Conservation (phyloP, 345 rosid genomes). For the Physaria fendleri region DNA sequence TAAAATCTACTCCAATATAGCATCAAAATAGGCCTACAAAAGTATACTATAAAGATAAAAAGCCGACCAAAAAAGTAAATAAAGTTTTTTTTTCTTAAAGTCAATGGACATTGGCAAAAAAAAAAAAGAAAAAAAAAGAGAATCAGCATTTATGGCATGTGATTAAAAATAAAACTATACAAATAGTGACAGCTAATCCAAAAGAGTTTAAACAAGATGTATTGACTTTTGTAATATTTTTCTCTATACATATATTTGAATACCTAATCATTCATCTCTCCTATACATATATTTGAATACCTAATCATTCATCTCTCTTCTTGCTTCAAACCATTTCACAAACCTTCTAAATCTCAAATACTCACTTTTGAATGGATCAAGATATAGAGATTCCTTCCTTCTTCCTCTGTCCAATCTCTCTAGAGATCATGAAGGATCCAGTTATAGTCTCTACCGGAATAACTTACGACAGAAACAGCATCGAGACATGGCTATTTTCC, state of each 20-base stretch:
- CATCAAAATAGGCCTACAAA: no score
- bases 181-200: slow-evolving; percentile 7
- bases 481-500: slow-evolving; percentile 59
- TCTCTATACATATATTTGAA: slow-evolving; percentile 33
- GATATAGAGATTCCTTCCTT: slow-evolving; percentile 58
- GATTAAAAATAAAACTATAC: slow-evolving; percentile 23
- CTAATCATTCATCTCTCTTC: slow-evolving; percentile 18
- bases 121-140: neutral
- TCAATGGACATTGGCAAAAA: slow-evolving; percentile 21
- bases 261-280: slow-evolving; percentile 1
- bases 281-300: slow-evolving; percentile 36
- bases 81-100: neutral
- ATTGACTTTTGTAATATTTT: slow-evolving; percentile 43
- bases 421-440: slow-evolving; percentile 76
- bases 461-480: slow-evolving; percentile 64
- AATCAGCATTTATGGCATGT: slow-evolving; percentile 26
- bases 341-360: slow-evolving; percentile 2
- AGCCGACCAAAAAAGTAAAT: no score
- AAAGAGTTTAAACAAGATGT: slow-evolving; percentile 27
- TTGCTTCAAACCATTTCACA: slow-evolving; percentile 37
- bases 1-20: no score
- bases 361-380: slow-evolving; percentile 42
- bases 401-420: slow-evolving; percentile 71
- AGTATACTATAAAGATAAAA: no score
- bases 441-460: slow-evolving; percentile 65